Evolutionary conservation across 805 yeast species (phyloP).

Genomic region (Kazachstania kunashirensis): DNA sequence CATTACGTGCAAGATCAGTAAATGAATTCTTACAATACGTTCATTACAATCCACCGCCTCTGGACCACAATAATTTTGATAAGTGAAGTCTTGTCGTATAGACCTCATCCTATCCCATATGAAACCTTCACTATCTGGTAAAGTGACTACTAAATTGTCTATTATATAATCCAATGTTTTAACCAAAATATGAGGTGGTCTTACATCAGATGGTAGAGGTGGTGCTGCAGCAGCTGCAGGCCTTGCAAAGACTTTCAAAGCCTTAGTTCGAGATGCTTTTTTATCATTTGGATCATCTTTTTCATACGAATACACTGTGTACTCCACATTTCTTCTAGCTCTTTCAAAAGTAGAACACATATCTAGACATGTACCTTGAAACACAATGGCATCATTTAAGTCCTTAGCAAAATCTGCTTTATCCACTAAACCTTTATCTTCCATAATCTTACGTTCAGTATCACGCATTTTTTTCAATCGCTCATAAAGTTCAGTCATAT

Average conservation of each 20-base stretch:
- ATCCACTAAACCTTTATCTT: constrained; percentile 71
- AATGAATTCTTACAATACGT: constrained; percentile 79
- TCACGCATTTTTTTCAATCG: constrained; percentile 66
- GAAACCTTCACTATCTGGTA: constrained; percentile 83
- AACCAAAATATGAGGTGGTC: constrained; percentile 75
- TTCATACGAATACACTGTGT: constrained; percentile 74
- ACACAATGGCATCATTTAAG: constrained; percentile 77
- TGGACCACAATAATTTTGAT: constrained; percentile 86
- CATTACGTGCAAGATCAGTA: constrained; percentile 76
- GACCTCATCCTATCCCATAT: constrained; percentile 97
- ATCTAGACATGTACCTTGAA: constrained; percentile 79
- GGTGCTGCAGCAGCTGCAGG: constrained; percentile 99
- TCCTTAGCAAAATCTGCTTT: constrained; percentile 74
- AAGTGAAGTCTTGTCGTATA: constrained; percentile 92
- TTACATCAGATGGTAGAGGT: constrained; percentile 91
- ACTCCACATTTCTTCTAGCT: constrained; percentile 76
- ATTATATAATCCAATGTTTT: constrained; percentile 64
- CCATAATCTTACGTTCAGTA: constrained; percentile 69
- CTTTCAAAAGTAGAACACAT: constrained; percentile 96
- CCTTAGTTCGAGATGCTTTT: constrained; percentile 46
- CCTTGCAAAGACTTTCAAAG: constrained; percentile 86
- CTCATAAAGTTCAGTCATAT: constrained; percentile 65
- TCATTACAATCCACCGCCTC: constrained; percentile 93
- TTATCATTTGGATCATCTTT: constrained; percentile 47
- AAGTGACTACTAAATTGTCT: constrained; percentile 46